phyloP scores from a whole-genome alignment of 2,329 filamentous ascomycete genomes.

The Trichoderma sp. region DNA sequence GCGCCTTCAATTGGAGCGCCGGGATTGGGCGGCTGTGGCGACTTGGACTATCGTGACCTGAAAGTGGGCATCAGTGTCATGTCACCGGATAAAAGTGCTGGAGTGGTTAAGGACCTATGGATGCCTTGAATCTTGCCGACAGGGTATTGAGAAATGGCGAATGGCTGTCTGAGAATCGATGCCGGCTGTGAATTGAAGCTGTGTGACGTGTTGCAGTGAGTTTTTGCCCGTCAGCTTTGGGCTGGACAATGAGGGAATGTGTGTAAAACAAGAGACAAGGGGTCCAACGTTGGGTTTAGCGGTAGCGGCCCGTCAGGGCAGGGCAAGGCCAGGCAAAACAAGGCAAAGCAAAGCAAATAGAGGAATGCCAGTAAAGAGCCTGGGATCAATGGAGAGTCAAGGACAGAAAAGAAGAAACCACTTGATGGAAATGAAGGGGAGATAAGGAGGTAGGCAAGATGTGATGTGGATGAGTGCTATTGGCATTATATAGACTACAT shows the following conservation, averaged over 20 bases:
- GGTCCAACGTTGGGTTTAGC: neutral
- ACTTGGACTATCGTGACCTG: slow-evolving; percentile 12
- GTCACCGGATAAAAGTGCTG: neutral
- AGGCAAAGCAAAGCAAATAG: neutral
- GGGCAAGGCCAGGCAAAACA: neutral
- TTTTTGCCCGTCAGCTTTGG: neutral
- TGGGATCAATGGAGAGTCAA: neutral
- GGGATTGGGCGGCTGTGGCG: slow-evolving; percentile 15
- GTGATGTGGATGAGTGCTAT: neutral
- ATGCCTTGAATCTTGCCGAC: neutral
- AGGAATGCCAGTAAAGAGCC: neutral
- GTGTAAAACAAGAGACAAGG: neutral
- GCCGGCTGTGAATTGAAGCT: neutral
- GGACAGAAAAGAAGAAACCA: neutral
- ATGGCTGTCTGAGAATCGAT: neutral
- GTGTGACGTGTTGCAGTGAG: slow-evolving; percentile 6
- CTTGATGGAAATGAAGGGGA: neutral
- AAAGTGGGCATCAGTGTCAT: slow-evolving; percentile 14
- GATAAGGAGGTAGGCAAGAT: neutral
- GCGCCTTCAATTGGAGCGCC: slow-evolving; percentile 4
- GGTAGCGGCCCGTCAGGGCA: neutral
- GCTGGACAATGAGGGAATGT: neutral
- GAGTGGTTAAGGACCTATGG: neutral
- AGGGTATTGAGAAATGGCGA: neutral
- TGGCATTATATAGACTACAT: neutral